Percentiles rank a stretch among this genome's conserved stretches.
Conservation (phyloP, 495 filamentous ascomycete species). For the Penicillium ochrochloron region DNA sequence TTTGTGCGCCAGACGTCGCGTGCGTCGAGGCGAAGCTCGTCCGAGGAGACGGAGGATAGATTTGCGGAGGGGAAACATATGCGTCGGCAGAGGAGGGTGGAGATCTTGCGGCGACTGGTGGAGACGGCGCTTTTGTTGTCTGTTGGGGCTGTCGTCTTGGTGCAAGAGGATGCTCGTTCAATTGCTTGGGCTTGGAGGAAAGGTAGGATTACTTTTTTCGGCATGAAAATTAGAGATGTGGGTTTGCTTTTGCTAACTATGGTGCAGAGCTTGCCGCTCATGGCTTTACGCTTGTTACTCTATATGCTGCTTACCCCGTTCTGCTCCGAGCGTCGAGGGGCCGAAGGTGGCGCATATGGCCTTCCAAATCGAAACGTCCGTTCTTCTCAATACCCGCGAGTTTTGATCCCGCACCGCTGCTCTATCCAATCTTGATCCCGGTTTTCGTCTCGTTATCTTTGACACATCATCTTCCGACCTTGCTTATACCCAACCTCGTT, state of each 20-base stretch:
- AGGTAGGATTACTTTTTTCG: constrained; percentile 33
- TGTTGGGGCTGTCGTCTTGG: constrained; percentile 48
- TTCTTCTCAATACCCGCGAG: constrained; percentile 64
- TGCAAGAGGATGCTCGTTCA: constrained; percentile 35
- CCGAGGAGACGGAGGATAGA: constrained; percentile 40
- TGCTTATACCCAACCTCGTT: constrained; percentile 78
- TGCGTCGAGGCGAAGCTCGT: constrained; percentile 46
- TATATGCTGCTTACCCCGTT: constrained; percentile 57
- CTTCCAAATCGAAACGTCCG: constrained; percentile 36
- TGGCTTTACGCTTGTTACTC: constrained; percentile 41
- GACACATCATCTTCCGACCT: constrained; percentile 55
- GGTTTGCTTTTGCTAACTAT: constrained; percentile 4
- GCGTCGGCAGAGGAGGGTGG: constrained; percentile 42
- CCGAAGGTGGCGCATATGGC: constrained; percentile 34
- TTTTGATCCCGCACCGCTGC: constrained; percentile 89
- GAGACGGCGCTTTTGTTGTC: constrained; percentile 51
- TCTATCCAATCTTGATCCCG: constrained; percentile 83
- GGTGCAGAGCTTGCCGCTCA: constrained; percentile 55
- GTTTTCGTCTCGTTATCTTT: constrained; percentile 78
- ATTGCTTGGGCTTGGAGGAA: constrained; percentile 49
- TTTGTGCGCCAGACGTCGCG: constrained; percentile 39
- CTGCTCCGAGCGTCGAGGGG: constrained; percentile 30
- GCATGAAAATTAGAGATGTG: neutral
- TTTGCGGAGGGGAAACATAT: constrained; percentile 34
- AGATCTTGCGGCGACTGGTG: constrained; percentile 49